Base-by-base conservation (phyloP, 768 basidiomycete species). In the Suillus discolor region DNA sequence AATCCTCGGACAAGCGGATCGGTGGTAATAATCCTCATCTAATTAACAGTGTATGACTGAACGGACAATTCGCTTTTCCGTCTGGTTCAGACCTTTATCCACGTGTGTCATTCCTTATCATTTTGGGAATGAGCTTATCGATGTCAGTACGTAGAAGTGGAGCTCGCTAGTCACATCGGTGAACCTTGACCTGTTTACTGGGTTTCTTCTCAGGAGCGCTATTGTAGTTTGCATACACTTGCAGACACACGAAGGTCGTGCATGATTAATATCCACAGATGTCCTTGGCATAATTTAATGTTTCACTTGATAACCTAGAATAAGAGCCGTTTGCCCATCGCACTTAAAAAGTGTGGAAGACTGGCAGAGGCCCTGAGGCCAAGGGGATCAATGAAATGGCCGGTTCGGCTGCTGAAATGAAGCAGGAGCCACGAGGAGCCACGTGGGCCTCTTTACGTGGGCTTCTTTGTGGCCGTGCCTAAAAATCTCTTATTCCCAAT, bases 41-140 rank as follows among this genome's bases (percentile, higher is more conserved):
- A 73, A 64, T 69, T 73, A 64, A 53, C 65, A 82, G 81, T 82
- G 41, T 82, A 82, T 69, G 82, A 82, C 57, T 82, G 69, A 75
- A 55, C 28, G 51, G 34, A 63, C 53, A 25, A 63, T 60, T 60
- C n/a, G 6, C 39, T 42, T 34, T 55, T 55, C 54, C 54, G 59
- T 42, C 59, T 60, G 25, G 59, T 60, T 59, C 23, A 59, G 38
- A 23, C 36, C n/a, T 38, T 60, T 60, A 20, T 60, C 39, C 59
- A 60, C 59, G 59, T 60, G 59, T 28, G 59, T 60, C 3, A 1
- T 60, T 42, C 25, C 25, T 42, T 60, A 28, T 60, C 16, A 41
- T 23, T 61, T 62, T 57, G 54, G 66, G 38, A 62, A 51, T 62
- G 18, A 31, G 57, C 49, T 62, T 45, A 64, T 57, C 54, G 55